Conservation (phyloP, 1,284 basidiomycete species). For the Leccinum variabile region DNA sequence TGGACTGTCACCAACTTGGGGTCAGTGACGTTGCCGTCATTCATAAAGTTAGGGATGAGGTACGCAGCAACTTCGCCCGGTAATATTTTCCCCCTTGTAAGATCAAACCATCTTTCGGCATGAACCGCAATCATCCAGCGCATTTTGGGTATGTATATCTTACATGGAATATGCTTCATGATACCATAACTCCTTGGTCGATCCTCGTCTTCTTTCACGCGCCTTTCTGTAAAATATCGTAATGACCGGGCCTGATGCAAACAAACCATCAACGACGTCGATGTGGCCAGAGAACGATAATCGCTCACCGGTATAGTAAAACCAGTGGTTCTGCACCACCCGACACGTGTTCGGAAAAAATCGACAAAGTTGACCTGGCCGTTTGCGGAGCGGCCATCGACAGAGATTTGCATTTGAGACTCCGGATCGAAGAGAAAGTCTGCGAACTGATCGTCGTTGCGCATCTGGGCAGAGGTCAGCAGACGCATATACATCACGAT, state of each 20-base stretch:
- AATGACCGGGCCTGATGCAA: conserved; percentile 65
- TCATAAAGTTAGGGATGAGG: neutral
- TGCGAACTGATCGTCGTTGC: conserved; percentile 53
- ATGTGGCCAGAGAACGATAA: neutral
- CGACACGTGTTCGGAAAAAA: conserved; percentile 50
- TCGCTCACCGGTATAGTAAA: conserved; percentile 72
- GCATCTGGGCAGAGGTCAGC: conserved; percentile 81
- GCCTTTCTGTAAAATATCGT: conserved; percentile 57
- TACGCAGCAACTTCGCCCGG: neutral
- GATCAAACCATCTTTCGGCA: neutral
- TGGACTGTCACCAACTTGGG: too few species aligned
- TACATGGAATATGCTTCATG: conserved; percentile 13
- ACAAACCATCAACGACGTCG: conserved; percentile 9
- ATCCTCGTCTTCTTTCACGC: conserved; percentile 8
- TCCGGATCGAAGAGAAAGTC: conserved; percentile 79
- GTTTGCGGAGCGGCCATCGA: conserved; percentile 46
- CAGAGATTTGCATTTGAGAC: conserved; percentile 47
- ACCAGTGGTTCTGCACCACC: conserved; percentile 47
- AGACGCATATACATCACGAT: conserved; percentile 76
- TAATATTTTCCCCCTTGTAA: neutral
- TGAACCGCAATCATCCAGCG: neutral
- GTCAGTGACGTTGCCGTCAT: neutral
- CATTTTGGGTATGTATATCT: conserved; percentile 11
- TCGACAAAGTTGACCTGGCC: conserved; percentile 69
- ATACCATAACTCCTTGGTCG: neutral